Conservation (phyloP, 306 rosid genomes). For the Pyrus bretschneideri region DNA sequence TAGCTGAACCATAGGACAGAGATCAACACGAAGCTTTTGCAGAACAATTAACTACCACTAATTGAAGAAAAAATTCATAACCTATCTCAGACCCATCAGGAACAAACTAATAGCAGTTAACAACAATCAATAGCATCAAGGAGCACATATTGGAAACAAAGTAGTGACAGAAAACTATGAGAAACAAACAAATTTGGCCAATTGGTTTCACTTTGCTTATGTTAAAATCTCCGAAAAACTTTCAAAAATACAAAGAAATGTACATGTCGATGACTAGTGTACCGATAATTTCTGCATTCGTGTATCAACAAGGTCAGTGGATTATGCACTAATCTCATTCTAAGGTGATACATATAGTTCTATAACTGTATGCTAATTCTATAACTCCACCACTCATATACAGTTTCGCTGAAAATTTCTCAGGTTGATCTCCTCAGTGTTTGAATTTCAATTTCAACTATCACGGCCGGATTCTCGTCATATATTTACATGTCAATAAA, state of each 20-base stretch:
- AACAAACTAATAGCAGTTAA: not conserved
- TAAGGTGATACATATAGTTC: not conserved
- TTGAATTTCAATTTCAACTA: not conserved
- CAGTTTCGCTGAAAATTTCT: not conserved
- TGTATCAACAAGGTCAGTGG: not conserved
- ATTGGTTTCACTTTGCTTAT: not conserved
- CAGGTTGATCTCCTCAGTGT: not conserved
- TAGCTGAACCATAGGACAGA: conserved; percentile 46
- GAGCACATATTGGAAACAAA: not conserved
- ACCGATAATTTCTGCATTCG: not conserved
- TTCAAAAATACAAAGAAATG: no score
- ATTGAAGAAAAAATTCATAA: not conserved
- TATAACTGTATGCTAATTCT: not conserved
- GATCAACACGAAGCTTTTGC: conserved; percentile 10
- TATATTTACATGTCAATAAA: not conserved
- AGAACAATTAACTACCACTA: not conserved
- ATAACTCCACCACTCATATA: not conserved
- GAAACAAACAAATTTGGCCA: not conserved
- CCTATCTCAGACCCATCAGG: not conserved
- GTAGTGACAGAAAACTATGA: not conserved
- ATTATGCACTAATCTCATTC: not conserved
- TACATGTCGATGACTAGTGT: not conserved
- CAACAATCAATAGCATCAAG: not conserved
- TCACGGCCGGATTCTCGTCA: not conserved
- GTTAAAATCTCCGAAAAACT: not conserved